phyloP scores from a whole-genome alignment of 148 eudicot genomes.

The Drosera capensis region DNA sequence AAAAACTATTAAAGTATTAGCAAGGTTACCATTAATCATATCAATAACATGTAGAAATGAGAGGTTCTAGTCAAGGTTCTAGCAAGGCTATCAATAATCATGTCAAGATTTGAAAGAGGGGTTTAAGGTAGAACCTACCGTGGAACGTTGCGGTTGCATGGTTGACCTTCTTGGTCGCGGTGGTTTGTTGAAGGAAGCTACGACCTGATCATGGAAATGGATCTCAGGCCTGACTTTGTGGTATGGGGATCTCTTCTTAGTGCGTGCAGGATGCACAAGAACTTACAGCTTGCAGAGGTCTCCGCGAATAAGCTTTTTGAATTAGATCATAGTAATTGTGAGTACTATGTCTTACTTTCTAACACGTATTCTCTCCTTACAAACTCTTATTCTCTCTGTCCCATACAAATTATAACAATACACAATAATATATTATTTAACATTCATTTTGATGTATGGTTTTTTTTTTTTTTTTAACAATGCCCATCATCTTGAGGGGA shows the following conservation, averaged over 20 bases:
- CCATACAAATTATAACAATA: no score
- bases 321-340: constrained; percentile 41
- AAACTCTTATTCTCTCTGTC: no score
- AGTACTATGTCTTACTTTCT: constrained; percentile 53
- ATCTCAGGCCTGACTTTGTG: constrained; percentile 45
- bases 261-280: constrained; percentile 55
- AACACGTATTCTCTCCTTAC: constrained; percentile 65
- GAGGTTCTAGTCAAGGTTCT: no score
- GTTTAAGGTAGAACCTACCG: constrained; percentile 31
- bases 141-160: constrained; percentile 69
- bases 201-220: constrained; percentile 43
- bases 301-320: constrained; percentile 42
- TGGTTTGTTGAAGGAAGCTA: constrained; percentile 38
- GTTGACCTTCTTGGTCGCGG: constrained; percentile 67
- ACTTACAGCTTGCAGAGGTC: constrained; percentile 50
- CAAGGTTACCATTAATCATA: no score
- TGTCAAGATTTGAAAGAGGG: constrained; percentile 31
- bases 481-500: no score
- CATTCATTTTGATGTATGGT: no score
- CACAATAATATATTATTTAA: no score
- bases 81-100: no score
- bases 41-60: no score
- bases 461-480: no score
- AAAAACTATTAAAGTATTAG: no score
- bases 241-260: constrained; percentile 57